Evolutionary conservation across 2,329 filamentous ascomycete species (phyloP), one percentile per base, ranked within the genome.

Genomic region (Fusarium neocosmosporiellum): DNA sequence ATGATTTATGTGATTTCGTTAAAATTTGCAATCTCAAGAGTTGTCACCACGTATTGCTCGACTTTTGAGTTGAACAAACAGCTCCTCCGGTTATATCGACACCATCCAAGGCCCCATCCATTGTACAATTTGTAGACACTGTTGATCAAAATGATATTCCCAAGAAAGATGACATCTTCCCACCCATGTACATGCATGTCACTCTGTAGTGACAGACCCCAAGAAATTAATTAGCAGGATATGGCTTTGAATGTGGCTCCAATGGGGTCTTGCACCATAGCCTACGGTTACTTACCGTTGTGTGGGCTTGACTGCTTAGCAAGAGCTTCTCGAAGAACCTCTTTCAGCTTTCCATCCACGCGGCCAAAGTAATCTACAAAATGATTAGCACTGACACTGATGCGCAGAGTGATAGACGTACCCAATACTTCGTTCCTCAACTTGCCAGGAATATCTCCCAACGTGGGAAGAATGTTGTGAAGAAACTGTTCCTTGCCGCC

Each of bases 401-500:
- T 4, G 10, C 1, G 5, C 5, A 34, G 3, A 14, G 22, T n/a
- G 18, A 24, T 20, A 31, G 3, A 59, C 64, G 34, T 6, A 67
- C 68, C 71, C 9, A 74, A 0, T 0, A 77, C 75, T 7, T 71
- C 55, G 0, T 59, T 13, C 36, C 67, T 63, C 46, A 77, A 65
- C 3, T 67, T 69, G 0, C 70, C 70, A 0, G 71, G 72, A 2
- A 77, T 54, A 16, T 68, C 75, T 4, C 36, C 13, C 16, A 77
- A 2, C 0, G 75, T 74, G 0, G 72, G 72, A 16, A 75, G 37
- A 2, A 77, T 72, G 0, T 77, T 77, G 7, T 74, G 65, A 8
- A 77, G 41, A 24, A 77, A 75, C 46, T 77, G 72, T 1, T 72
- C 69, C 7, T 74, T 61, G 0, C 67, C 74, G 0, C 65, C 46